Evolutionary conservation across 2,329 filamentous ascomycete species (phyloP), one percentile per base, ranked within the genome.

Genomic region (Colletotrichum horii): DNA sequence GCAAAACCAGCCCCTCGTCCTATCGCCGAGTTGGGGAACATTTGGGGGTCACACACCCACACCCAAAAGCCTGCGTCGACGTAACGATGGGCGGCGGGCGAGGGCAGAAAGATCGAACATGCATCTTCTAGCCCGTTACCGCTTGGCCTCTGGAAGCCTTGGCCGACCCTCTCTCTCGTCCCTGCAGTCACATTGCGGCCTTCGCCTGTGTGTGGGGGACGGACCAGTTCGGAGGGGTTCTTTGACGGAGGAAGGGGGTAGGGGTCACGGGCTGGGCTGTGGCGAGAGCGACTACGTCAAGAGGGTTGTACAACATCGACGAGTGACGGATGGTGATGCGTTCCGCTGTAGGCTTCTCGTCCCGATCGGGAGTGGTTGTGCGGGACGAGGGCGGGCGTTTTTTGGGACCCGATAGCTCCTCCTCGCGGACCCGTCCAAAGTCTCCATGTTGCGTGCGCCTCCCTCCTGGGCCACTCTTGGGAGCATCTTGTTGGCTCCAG

Each of bases 251-350:
- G 64, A 28, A 43, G 34, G 67, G 64, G 55, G 64, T 28, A 8
- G 26, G 19, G 70, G 64, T 71, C 73, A 64, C 64, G 70, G 64
- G 70, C 56, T 62, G 48, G 65, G 64, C 43, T 66, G 73, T 75
- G 73, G 73, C 69, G 56, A 75, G 62, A 26, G 72, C 36, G 32
- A 68, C 73, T 67, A 73, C 73, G 73, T 75, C 70, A 75, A 73
- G 73, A 68, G 16, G 73, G 69, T 68, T 68, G 48, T 64, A 73
- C 73, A 60, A 58, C 36, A 48, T 64, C 56, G 38, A 58, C 58
- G 52, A 66, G 62, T 71, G 62, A 65, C 58, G 69, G 52, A 56
- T 60, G 56, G 73, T 36, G 73, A 75, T 75, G 73, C 34, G 56
- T 26, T 69, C 38, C 64, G 64, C 26, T 52, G 30, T 52, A 73